Percentiles rank a stretch among this genome's conserved stretches.
Evolutionary conservation across 208 protist genomes (phyloP).

Genomic region (Tritrichomonas musculus): DNA sequence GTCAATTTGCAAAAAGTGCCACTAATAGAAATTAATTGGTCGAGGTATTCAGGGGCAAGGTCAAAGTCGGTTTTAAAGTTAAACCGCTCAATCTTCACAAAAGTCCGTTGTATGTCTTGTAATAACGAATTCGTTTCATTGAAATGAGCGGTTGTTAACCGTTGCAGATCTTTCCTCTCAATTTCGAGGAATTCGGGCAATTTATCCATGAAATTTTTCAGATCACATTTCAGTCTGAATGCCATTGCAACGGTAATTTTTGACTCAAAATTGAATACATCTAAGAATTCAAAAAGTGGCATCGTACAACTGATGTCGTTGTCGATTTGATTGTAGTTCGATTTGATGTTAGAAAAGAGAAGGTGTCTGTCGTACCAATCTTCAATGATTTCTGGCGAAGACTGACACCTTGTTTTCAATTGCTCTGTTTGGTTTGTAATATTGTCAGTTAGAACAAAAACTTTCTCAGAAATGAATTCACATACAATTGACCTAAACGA

Average conservation of each 20-base stretch:
- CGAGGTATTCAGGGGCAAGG: too few species aligned
- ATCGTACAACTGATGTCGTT: background rate
- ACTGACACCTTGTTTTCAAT: too few species aligned
- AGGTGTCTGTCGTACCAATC: slow-evolving; percentile 1
- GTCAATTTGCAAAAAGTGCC: too few species aligned
- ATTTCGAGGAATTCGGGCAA: background rate
- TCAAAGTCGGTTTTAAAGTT: too few species aligned
- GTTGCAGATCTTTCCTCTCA: background rate
- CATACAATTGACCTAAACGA: too few species aligned
- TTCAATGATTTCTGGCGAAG: background rate
- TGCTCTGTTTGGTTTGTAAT: too few species aligned
- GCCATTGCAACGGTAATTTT: background rate
- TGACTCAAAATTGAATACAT: background rate
- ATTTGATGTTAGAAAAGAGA: background rate
- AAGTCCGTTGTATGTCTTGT: too few species aligned
- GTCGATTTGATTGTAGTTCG: background rate
- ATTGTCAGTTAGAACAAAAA: too few species aligned
- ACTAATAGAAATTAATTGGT: too few species aligned
- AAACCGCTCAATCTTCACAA: too few species aligned
- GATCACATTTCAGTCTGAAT: background rate
- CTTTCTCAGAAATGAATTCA: too few species aligned
- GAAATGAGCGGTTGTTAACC: background rate
- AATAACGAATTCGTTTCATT: too few species aligned
- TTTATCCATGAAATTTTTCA: background rate
- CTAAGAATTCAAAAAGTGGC: background rate